Base-by-base conservation (phyloP, 768 basidiomycete species). In the Tremella yokohamensis region DNA sequence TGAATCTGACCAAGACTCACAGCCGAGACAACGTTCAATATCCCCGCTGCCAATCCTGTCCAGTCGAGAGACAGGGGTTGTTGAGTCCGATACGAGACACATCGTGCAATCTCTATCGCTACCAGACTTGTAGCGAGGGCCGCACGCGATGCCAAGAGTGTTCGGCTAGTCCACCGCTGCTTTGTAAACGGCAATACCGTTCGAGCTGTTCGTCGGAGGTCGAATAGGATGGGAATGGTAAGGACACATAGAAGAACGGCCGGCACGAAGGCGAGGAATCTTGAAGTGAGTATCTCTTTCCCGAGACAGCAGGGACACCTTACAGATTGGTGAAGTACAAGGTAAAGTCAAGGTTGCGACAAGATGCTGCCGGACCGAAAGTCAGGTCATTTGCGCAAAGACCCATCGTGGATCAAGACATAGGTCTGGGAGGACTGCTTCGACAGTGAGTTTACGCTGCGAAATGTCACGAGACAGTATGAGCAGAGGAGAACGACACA, bases 281-380 rank as follows among this genome's bases (percentile, higher is more conserved):
- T 63, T 49, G 20, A 13, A n/a, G 24, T 20, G 8, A 37, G 4
- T 11, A 7, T 19, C n/a, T 38, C 29, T 40, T 11, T 16, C 18
- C 20, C 8, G 12, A 50, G 38, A 8, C 26, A 4, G 20, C 8
- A 20, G 18, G 24, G 4, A 18, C 29, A 24, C 52, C 62, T 45
- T 26, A 63, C 62, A 63, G 20, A 37, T 59, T 56, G 16, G 58
- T 56, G 54, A 63, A 63, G 16, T 52, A 38, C 1, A 63, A 3
- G 1, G 62, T 63, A 37, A 60, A 65, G 47, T 65, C 63, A 11
- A 61, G 44, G 8, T 20, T 40, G 2, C 63, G 60, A 49, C 60
- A 61, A 22, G 15, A 19, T 18, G 56, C 48, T 8, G 47, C 60
- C 8, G 60, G 63, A 12, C 63, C 63, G 38, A 65, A 54, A 3